Conservation (phyloP, 176 grass and related monocot genomes). For the Cenchrus fungigraminus region DNA sequence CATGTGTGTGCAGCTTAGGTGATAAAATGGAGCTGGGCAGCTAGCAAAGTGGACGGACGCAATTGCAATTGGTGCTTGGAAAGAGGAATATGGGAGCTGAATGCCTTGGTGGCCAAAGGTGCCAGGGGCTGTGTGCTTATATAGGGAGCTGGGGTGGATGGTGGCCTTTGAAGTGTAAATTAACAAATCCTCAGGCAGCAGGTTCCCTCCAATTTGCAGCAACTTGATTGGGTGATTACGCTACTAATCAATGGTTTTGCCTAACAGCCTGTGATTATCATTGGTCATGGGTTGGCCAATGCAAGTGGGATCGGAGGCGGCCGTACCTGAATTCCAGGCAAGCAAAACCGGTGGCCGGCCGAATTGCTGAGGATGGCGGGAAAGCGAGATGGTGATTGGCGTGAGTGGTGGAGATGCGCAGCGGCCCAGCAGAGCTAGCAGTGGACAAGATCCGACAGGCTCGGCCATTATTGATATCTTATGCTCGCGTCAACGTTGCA, state of each 20-base stretch:
- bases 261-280: background rate
- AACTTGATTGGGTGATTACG: slow-evolving; percentile 8
- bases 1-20: background rate
- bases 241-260: no score
- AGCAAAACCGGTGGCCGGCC: background rate
- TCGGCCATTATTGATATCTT: slow-evolving; percentile 24
- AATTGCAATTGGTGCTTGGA: background rate
- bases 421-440: background rate
- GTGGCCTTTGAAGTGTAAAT: background rate
- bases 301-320: slow-evolving; percentile 3
- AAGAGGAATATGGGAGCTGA: background rate
- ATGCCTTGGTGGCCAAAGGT: background rate
- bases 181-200: background rate
- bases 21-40: background rate
- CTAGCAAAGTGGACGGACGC: background rate
- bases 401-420: background rate
- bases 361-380: background rate
- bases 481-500: slow-evolving; percentile 29
- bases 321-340: slow-evolving; percentile 27
- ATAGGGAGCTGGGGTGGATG: background rate
- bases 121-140: background rate
- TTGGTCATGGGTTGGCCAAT: background rate
- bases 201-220: slow-evolving; percentile 15
- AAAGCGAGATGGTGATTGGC: background rate
- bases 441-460: slow-evolving; percentile 24